phyloP scores from a whole-genome alignment of 2,329 filamentous ascomycete genomes.

The Podosphaera xanthii region DNA sequence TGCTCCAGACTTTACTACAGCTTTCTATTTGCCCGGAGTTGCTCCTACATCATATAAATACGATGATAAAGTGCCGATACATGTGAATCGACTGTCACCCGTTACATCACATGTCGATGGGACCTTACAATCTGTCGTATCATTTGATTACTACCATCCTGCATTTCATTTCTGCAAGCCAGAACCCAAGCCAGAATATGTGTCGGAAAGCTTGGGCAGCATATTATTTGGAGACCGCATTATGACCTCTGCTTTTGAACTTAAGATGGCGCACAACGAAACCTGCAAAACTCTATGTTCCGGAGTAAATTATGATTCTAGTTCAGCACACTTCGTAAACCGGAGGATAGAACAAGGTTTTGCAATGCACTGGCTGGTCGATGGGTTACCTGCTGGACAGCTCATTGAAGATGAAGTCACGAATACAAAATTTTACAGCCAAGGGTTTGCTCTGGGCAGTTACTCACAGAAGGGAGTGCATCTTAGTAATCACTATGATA shows the following conservation, averaged over 20 bases:
- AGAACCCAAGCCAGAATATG: slow-evolving; percentile 48
- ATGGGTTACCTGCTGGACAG: slow-evolving; percentile 80
- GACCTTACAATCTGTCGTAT: slow-evolving; percentile 73
- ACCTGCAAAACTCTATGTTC: slow-evolving; percentile 64
- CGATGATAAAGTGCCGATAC: slow-evolving; percentile 60
- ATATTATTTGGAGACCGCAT: slow-evolving; percentile 96
- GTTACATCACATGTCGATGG: slow-evolving; percentile 55
- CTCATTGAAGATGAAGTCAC: slow-evolving; percentile 55
- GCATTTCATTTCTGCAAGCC: slow-evolving; percentile 77
- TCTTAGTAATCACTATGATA: slow-evolving; percentile 92
- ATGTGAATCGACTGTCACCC: slow-evolving; percentile 83
- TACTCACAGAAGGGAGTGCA: slow-evolving; percentile 30
- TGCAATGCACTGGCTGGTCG: slow-evolving; percentile 86
- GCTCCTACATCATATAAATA: slow-evolving; percentile 77
- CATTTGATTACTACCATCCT: slow-evolving; percentile 87
- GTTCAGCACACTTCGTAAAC: slow-evolving; percentile 59
- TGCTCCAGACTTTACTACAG: slow-evolving; percentile 31
- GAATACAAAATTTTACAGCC: slow-evolving; percentile 63
- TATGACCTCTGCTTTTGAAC: slow-evolving; percentile 81
- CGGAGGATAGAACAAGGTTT: slow-evolving; percentile 63
- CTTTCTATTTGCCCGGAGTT: slow-evolving; percentile 92
- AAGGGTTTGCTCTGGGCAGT: slow-evolving; percentile 64
- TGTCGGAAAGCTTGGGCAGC: slow-evolving; percentile 78
- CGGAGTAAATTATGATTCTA: slow-evolving; percentile 38
- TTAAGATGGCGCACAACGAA: slow-evolving; percentile 71